Base-by-base conservation (phyloP, 2,329 filamentous ascomycete species). In the Cladosporium halotolerans region DNA sequence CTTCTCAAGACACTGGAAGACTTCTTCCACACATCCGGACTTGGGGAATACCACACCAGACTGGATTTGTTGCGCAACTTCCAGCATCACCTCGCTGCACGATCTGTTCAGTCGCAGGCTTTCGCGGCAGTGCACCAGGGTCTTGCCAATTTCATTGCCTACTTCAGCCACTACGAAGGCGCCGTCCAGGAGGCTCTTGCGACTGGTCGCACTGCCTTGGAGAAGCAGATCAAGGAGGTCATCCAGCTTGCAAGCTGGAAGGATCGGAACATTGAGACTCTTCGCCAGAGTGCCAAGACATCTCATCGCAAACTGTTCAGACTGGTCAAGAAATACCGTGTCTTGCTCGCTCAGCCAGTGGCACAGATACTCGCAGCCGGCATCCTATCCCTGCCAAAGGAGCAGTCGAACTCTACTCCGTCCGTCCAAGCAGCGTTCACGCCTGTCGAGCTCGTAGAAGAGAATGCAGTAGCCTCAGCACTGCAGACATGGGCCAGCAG, bases 241-340 rank as follows among this genome's bases (percentile, higher is more conserved):
- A 80, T 99, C 13, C 82, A 95, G 49, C 76, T 99, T 62, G 90
- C 91, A 7, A 96, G 90, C 69, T 99, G 95, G 95, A 96, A 95
- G 68, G 93, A 99, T 62, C 96, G 89, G 18, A 99, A 97, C 64
- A 95, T 99, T 57, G 85, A 86, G 45, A 88, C 89, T 1, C 75
- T 99, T 13, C 82, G 85, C 60, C 90, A 96, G 65, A 97, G 92
- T 69, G 90, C 93, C 1, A 85, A 86, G 62, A 86, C 85, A 56
- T 96, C 91, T 16, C 93, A 99, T 66, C 83, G 86, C 63, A 96
- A 96, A 70, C 79, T 99, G 2, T 96, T 96, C 73, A 88, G 88
- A 62, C 77, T 96, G 34, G 87, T 99, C 42, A 81, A 89, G 52
- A 97, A 96, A 72, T 99, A 96, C 72, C 83, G 93, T 40, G 79